Evolutionary conservation across 2,329 filamentous ascomycete genomes (phyloP), one percentile per base, ranked within the genome.

Genomic region (Claviceps fusiformis): DNA sequence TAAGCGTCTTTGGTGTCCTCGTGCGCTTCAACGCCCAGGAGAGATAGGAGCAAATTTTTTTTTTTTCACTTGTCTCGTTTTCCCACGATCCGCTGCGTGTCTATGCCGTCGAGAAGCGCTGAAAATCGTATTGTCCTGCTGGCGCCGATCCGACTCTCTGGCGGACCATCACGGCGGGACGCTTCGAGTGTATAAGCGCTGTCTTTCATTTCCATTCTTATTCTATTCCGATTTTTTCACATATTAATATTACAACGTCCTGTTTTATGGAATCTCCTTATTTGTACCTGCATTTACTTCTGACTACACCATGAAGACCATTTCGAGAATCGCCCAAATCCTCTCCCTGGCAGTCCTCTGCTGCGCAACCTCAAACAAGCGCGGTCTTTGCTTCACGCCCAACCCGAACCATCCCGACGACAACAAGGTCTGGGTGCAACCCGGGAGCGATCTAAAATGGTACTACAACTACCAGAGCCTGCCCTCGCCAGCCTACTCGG

Each of bases 381-480:
- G 88, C 61, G 87, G 87, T 33, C 83, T 93, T 53, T 78, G 82
- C 63, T 87, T 83, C 68, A 79, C 87, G 19, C 76, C 80, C 7
- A 79, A 81, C 57, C 59, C 70, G 5, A 65, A 77, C 1, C 71
- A 75, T 55, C 75, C 80, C 0, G 57, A 72, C 17, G 87, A 92
- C 69, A 81, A 89, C 70, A 66, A 75, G 50, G 74, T 86, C 62
- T 91, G 86, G 85, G 71, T 75, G 11, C 67, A 73, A 47, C 53
- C 71, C 6, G 75, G 73, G 43, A 80, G 78, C 19, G 78, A 82
- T 46, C 70, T 92, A 55, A 85, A 82, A 3, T 93, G 88, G 88
- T 93, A 93, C 74, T 93, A 92, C 77, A 92, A 91, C 73, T 93
- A 91, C 68, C 69, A 71, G 31, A 64, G 74, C 24, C 65, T 68